Base-by-base conservation (phyloP, 208 protist species). In the Ichthyophonus hoferi region DNA sequence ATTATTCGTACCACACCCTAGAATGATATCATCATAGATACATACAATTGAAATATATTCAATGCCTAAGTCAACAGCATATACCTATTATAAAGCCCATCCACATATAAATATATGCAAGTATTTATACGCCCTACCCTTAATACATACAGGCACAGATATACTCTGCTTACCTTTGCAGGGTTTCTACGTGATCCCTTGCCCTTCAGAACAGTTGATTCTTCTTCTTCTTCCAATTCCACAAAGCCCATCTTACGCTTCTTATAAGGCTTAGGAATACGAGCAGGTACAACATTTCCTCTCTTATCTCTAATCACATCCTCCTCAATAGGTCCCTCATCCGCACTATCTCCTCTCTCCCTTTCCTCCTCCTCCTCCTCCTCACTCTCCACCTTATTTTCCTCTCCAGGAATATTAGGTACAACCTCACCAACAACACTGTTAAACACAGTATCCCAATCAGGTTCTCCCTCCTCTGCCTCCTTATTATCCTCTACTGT, bases 361-460 rank as follows among this genome's bases (percentile, higher is more conserved):
- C 50, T 90, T 93, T 87, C 93, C 34, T 87, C 50, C 31, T 83
- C 31, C 43, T 38, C 42, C 1, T 79, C 88, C 31, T 43, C 82
- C 38, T 83, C 43, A 24, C 34, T 79, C 1, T 83, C 89, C 1
- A 42, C 67, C 17, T 86, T 39, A 33, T 90, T 91, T 37, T 33
- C 43, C 89, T 90, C 81, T 7, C 40, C 77, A 31, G 1, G 77
- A 37, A 79, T 58, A 58, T 81, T 83, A 34, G n/a, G 35, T 1
- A 91, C 88, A 41, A 84, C 50, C 67, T 89, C 85, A 14, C 86
- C 79, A 0, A 88, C 76, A 17, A 86, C 89, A 41, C 41, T 43
- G 35, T 39, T 88, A 42, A 91, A 89, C 2, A 88, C 85, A 42
- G 90, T 77, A 37, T 91, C 88, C 83, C 90, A 91, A 58, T 84